These are phyloP conservation scores for Phlegmacium glaucopus DNA, from an alignment of 768 basidiomycete genomes.

Conservation along the genomic window DNA sequence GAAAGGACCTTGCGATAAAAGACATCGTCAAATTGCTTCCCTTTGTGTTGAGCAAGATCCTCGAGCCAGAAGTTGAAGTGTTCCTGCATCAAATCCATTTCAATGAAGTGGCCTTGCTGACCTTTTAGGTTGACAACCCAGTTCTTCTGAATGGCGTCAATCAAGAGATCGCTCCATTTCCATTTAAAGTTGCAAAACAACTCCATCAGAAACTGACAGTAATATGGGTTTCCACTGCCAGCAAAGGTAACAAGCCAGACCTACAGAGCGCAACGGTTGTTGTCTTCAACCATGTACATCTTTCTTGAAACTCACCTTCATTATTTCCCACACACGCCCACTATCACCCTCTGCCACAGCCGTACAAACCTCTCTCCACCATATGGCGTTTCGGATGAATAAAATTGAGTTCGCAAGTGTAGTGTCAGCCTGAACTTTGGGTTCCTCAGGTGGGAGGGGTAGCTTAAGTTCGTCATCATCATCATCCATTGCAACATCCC, in stretches of 20 bases:
- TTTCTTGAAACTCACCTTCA: slow-evolving; percentile 7
- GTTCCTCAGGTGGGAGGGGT: slow-evolving; percentile 1
- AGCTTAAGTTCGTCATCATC: background rate
- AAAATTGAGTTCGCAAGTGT: slow-evolving; percentile 18
- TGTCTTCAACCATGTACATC: too few relatives aligned
- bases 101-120: slow-evolving; percentile 16
- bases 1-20: slow-evolving; percentile 13
- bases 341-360: slow-evolving; percentile 22
- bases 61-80: slow-evolving; percentile 26
- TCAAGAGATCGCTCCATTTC: slow-evolving; percentile 14
- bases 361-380: slow-evolving; percentile 20
- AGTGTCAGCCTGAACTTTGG: slow-evolving; percentile 3
- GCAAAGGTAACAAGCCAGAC: slow-evolving; percentile 23
- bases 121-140: slow-evolving; percentile 28
- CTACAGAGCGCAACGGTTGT: background rate
- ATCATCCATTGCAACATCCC: background rate
- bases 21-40: slow-evolving; percentile 18
- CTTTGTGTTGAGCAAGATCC: slow-evolving; percentile 21
- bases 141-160: slow-evolving; percentile 20
- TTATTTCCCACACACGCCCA: slow-evolving; percentile 19
- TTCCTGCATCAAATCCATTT: slow-evolving; percentile 29
- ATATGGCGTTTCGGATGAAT: slow-evolving; percentile 18
- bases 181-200: slow-evolving; percentile 23
- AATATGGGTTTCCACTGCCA: slow-evolving; percentile 22
- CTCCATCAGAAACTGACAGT: slow-evolving; percentile 23